phyloP scores from a whole-genome alignment of 352 stramenopile genomes.

The Globisporangium megalacanthum region DNA sequence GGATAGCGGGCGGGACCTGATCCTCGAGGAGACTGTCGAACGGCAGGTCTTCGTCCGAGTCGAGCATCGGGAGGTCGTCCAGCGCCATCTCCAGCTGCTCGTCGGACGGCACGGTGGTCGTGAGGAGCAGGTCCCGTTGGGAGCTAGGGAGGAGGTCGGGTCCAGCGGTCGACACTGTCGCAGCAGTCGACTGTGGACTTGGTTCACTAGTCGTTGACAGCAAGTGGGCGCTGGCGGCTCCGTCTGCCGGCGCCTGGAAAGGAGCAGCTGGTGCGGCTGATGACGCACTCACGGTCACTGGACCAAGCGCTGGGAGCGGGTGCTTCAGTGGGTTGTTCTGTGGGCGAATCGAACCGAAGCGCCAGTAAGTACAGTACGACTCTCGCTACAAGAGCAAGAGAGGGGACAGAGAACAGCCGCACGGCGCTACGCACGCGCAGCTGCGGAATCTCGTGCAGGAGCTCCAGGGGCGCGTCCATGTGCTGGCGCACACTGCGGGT shows the following conservation, averaged over 20 bases:
- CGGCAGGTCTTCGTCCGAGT: constrained; percentile 59
- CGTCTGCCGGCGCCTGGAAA: neutral
- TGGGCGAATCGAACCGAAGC: too few species aligned
- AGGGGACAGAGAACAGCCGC: neutral
- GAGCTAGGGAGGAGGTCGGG: neutral
- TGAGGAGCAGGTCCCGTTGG: constrained; percentile 17
- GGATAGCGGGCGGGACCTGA: constrained; percentile 3
- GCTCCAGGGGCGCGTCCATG: constrained; percentile 61
- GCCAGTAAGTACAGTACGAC: too few species aligned
- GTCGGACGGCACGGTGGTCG: constrained; percentile 44
- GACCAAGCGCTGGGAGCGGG: neutral
- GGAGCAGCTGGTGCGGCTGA: neutral
- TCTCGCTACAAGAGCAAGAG: neutral
- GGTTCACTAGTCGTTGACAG: neutral
- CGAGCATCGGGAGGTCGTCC: constrained; percentile 67
- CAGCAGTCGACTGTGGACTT: neutral
- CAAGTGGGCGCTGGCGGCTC: neutral
- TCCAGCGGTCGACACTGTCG: neutral
- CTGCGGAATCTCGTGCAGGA: constrained; percentile 54
- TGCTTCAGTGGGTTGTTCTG: neutral
- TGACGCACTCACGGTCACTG: neutral
- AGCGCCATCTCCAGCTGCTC: constrained; percentile 69
- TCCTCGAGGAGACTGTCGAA: constrained; percentile 20
- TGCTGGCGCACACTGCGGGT: constrained; percentile 77
- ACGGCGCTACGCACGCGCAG: constrained; percentile 29